phyloP scores from a whole-genome alignment of 352 stramenopile genomes.

The Globisporangium apiculatum region DNA sequence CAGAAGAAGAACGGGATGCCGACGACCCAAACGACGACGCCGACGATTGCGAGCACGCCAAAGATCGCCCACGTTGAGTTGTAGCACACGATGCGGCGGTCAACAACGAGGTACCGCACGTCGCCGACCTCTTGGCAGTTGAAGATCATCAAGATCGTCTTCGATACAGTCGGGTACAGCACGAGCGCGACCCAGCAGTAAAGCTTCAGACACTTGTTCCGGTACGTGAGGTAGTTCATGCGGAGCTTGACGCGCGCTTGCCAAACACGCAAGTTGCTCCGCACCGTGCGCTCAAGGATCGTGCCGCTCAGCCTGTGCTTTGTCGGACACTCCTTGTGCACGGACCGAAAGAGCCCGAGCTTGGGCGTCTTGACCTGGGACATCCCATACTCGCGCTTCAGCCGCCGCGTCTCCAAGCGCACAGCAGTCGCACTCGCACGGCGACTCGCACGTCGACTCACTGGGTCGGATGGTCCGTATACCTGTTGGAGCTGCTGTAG shows the following conservation, averaged over 20 bases:
- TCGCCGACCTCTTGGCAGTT: slow-evolving; percentile 69
- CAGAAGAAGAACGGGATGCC: slow-evolving; percentile 79
- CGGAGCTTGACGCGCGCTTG: slow-evolving; percentile 69
- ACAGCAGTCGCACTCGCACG: background rate
- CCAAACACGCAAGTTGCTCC: slow-evolving; percentile 69
- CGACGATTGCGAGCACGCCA: slow-evolving; percentile 39
- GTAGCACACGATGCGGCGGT: slow-evolving; percentile 70
- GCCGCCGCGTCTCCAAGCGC: slow-evolving; percentile 22
- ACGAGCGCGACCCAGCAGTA: slow-evolving; percentile 74
- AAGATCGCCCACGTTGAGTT: slow-evolving; percentile 58
- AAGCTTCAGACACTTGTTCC: slow-evolving; percentile 72
- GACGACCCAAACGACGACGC: slow-evolving; percentile 62
- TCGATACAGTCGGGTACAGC: slow-evolving; percentile 70
- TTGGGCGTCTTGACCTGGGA: slow-evolving; percentile 66
- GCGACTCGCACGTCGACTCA: background rate
- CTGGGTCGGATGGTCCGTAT: background rate
- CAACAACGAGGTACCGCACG: slow-evolving; percentile 50
- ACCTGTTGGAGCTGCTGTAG: background rate
- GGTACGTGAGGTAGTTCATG: slow-evolving; percentile 82
- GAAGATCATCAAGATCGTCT: slow-evolving; percentile 75
- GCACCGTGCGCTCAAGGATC: slow-evolving; percentile 59
- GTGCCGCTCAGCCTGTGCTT: slow-evolving; percentile 33
- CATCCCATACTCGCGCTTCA: slow-evolving; percentile 70
- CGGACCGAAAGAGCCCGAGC: slow-evolving; percentile 51
- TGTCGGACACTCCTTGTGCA: slow-evolving; percentile 42